phyloP scores from a whole-genome alignment of 2,329 filamentous ascomycete species.

The Cercospora brassicicola region DNA sequence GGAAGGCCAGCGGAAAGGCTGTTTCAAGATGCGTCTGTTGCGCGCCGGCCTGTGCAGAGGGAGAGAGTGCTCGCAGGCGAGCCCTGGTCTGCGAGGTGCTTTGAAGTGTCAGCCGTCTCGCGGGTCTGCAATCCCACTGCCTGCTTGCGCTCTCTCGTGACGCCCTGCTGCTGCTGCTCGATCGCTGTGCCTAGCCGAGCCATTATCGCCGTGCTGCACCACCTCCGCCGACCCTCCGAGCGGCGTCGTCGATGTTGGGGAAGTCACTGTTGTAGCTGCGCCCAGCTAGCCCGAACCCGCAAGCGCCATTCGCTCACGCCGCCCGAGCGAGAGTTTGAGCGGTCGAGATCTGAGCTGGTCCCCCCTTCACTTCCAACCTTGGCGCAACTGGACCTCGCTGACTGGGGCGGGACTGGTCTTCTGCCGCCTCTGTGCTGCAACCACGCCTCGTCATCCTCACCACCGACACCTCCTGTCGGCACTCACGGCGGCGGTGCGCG shows the following conservation, averaged over 20 bases:
- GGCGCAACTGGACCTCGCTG: background rate
- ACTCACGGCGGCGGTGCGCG: conserved; percentile 4
- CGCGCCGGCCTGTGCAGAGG: background rate
- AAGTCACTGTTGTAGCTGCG: background rate
- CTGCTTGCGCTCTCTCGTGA: background rate
- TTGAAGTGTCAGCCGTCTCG: background rate
- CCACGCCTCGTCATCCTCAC: conserved; percentile 5
- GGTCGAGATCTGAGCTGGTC: background rate
- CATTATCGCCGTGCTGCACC: background rate
- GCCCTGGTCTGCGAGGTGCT: background rate
- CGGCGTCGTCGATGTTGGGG: background rate
- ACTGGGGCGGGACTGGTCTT: background rate
- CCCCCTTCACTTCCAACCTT: conserved; percentile 5
- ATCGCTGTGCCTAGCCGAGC: background rate
- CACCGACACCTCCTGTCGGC: background rate
- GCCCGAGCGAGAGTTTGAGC: background rate
- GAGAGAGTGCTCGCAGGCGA: background rate
- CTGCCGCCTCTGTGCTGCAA: background rate
- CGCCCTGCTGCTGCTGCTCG: background rate
- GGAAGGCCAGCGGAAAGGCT: background rate
- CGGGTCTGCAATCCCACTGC: background rate
- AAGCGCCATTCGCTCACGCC: background rate
- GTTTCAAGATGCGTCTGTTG: background rate
- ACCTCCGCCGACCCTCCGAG: background rate
- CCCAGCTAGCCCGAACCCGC: background rate